Conservation (phyloP, 1,139 yeast genomes). For the Pneumocystis sp. region DNA sequence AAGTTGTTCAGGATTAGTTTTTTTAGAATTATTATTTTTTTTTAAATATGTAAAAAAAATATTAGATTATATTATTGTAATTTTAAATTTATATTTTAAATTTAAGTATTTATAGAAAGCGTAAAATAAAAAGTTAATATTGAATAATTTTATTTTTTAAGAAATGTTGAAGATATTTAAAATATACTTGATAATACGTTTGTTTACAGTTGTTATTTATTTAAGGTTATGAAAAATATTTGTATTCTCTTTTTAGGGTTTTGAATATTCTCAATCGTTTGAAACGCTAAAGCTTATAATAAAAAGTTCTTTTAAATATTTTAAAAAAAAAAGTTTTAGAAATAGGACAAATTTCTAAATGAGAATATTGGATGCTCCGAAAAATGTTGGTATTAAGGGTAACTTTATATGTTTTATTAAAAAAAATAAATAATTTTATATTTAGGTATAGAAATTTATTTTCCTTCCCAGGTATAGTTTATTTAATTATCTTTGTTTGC, state of each 20-base stretch:
- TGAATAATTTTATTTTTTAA: neutral
- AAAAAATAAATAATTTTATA: neutral
- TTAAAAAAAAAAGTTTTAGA: neutral
- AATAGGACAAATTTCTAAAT: neutral
- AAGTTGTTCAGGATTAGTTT: neutral
- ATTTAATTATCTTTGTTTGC: neutral
- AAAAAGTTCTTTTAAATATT: neutral
- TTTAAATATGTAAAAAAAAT: neutral
- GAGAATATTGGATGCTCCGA: neutral
- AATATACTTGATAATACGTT: neutral
- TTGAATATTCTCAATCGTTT: neutral
- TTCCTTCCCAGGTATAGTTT: constrained; percentile 1
- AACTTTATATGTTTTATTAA: neutral
- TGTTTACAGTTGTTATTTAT: neutral
- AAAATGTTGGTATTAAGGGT: constrained; percentile 1
- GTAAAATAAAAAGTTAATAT: neutral
- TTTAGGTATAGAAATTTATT: neutral
- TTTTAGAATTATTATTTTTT: neutral
- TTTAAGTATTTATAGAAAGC: neutral
- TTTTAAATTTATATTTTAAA: neutral
- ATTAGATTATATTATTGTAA: neutral
- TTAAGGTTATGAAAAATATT: neutral
- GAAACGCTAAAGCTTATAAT: neutral
- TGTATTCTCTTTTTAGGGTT: neutral
- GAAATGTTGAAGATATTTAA: neutral